Conservation (phyloP, 768 basidiomycete genomes). For the Hypholoma sublateritium region DNA sequence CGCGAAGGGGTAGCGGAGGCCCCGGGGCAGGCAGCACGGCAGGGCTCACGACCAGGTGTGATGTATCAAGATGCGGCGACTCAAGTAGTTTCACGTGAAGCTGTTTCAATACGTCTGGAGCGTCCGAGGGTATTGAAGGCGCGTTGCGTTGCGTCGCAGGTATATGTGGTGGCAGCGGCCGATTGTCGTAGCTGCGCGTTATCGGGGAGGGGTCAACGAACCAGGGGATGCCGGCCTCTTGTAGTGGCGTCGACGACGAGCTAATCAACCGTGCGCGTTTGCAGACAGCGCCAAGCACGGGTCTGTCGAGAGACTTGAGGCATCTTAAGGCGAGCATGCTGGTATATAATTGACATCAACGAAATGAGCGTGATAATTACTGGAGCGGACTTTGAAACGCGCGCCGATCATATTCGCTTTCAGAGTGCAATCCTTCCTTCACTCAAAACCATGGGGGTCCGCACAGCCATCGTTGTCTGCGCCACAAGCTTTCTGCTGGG, state of each 20-base stretch:
- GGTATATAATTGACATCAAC: neutral
- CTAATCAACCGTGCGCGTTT: conserved; percentile 1
- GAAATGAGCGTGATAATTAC: conserved; percentile 3
- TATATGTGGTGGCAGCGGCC: conserved; percentile 25
- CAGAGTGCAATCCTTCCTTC: neutral
- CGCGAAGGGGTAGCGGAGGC: conserved; percentile 55
- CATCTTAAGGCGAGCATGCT: conserved; percentile 12
- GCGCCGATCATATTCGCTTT: conserved; percentile 5
- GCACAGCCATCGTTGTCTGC: conserved; percentile 73
- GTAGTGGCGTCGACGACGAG: conserved; percentile 1
- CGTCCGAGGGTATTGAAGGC: conserved; percentile 48
- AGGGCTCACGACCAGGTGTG: conserved; percentile 52
- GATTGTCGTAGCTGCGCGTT: conserved; percentile 23
- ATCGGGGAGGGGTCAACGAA: conserved; percentile 53
- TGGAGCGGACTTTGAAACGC: conserved; percentile 23
- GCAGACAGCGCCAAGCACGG: conserved; percentile 3
- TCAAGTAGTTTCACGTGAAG: conserved; percentile 56
- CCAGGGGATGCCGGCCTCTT: conserved; percentile 34
- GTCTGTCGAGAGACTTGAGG: conserved; percentile 11
- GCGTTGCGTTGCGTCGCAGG: conserved; percentile 17
- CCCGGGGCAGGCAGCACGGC: conserved; percentile 52
- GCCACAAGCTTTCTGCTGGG: conserved; percentile 81
- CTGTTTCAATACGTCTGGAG: conserved; percentile 50
- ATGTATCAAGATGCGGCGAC: conserved; percentile 71
- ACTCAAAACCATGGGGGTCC: conserved; percentile 56